Evolutionary conservation across 2,329 filamentous ascomycete species (phyloP).

Genomic region (Coniochaeta prunicola): DNA sequence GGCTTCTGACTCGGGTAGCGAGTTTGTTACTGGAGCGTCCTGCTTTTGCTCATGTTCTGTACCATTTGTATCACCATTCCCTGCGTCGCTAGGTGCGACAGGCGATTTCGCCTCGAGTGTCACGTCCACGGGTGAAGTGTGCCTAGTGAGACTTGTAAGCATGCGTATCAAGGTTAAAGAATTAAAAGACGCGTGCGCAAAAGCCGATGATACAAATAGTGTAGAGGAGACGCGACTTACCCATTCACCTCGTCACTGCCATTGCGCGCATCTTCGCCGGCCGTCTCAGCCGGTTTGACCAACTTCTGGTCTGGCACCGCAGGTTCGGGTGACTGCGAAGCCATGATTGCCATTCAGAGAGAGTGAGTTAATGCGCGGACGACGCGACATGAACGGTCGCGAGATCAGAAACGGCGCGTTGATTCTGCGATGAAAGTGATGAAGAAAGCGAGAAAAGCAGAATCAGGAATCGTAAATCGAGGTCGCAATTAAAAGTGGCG

Average conservation of each 20-base stretch:
- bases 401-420: not conserved
- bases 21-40: not conserved
- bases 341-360: slow-evolving; percentile 45
- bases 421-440: not conserved
- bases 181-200: slow-evolving; percentile 11
- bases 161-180: not conserved
- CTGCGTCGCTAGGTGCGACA: slow-evolving; percentile 3
- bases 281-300: slow-evolving; percentile 41
- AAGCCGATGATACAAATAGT: slow-evolving; percentile 2
- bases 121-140: slow-evolving; percentile 15
- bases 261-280: slow-evolving; percentile 25
- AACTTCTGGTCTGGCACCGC: slow-evolving; percentile 41
- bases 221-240: slow-evolving; percentile 38
- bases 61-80: not conserved
- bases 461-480: not conserved
- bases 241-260: slow-evolving; percentile 37
- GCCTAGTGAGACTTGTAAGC: slow-evolving; percentile 12
- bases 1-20: not conserved
- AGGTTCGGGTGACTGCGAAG: slow-evolving; percentile 37
- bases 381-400: not conserved
- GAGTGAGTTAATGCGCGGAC: slow-evolving; percentile 17
- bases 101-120: slow-evolving; percentile 12
- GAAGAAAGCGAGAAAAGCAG: not conserved
- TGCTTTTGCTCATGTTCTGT: not conserved
- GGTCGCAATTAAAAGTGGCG: slow-evolving; percentile 1